phyloP scores from a whole-genome alignment of 1,139 yeast genomes.

The Pichia sp. region DNA sequence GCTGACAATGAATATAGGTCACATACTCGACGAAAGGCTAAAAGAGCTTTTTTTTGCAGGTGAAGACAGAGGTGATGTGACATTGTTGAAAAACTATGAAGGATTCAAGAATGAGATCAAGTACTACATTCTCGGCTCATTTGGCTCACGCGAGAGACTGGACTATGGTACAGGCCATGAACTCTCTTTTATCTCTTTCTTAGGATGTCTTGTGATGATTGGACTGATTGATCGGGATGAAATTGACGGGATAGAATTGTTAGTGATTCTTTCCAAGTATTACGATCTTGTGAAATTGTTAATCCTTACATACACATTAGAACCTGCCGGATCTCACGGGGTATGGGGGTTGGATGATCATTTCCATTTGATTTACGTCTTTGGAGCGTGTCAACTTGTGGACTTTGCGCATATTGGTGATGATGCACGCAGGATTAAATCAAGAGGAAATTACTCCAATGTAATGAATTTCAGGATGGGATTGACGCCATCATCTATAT shows the following conservation, averaged over 20 bases:
- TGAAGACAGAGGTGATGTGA: background rate
- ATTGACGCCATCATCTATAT: constrained; percentile 38
- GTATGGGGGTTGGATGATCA: constrained; percentile 93
- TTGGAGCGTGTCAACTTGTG: constrained; percentile 83
- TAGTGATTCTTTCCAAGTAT: constrained; percentile 55
- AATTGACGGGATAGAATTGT: constrained; percentile 38
- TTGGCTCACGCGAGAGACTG: constrained; percentile 76
- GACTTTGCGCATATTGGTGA: constrained; percentile 28
- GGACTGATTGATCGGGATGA: constrained; percentile 19
- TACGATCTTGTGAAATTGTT: constrained; percentile 57
- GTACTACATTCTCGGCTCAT: constrained; percentile 59
- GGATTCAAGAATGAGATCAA: constrained; percentile 43
- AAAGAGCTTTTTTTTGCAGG: constrained; percentile 4
- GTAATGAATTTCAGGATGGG: constrained; percentile 20
- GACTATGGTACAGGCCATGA: constrained; percentile 98
- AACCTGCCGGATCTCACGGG: constrained; percentile 63
- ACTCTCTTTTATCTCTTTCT: constrained; percentile 73
- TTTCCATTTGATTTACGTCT: constrained; percentile 76
- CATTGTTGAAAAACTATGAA: constrained; percentile 13
- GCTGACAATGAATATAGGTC: constrained; percentile 14
- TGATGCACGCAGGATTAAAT: no score
- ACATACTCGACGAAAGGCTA: constrained; percentile 18
- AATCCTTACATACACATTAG: constrained; percentile 61
- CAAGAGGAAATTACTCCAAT: background rate
- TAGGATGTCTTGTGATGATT: constrained; percentile 54